phyloP scores from a whole-genome alignment of 108 stramenopile species.

The Skeletonema marinoi region DNA sequence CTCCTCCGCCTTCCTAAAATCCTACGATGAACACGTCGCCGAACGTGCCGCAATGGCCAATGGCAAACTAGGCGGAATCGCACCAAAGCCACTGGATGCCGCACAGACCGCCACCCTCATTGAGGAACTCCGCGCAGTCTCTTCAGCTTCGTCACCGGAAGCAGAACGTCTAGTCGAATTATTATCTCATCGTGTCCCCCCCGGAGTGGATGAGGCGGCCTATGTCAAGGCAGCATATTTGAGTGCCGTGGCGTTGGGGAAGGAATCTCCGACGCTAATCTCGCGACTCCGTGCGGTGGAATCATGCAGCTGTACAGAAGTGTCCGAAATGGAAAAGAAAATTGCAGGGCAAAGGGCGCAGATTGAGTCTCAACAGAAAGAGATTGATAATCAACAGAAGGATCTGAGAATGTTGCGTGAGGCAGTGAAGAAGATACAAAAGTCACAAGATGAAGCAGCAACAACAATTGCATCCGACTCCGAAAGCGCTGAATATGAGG shows the following conservation, averaged over 20 bases:
- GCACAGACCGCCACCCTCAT: constrained; percentile 76
- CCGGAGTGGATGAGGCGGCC: constrained; percentile 96
- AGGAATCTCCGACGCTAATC: constrained; percentile 64
- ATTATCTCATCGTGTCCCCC: constrained; percentile 86
- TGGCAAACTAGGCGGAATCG: constrained; percentile 73
- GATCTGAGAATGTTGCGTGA: too few species aligned
- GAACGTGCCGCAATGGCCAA: constrained; percentile 82
- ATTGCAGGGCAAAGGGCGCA: too few species aligned
- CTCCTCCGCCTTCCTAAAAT: constrained; percentile 60
- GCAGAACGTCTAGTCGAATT: constrained; percentile 72
- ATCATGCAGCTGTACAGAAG: too few species aligned
- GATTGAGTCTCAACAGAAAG: too few species aligned
- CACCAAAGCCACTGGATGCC: constrained; percentile 89
- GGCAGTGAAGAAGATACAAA: too few species aligned
- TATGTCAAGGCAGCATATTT: constrained; percentile 96
- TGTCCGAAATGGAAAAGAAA: too few species aligned
- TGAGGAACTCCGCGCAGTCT: constrained; percentile 76
- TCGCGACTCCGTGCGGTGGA: constrained; percentile 71
- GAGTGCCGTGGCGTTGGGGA: constrained; percentile 81
- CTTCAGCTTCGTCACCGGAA: constrained; percentile 22
- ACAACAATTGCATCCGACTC: too few species aligned
- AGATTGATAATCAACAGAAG: too few species aligned
- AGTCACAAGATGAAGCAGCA: too few species aligned
- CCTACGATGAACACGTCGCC: constrained; percentile 83
- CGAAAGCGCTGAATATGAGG: too few species aligned